Percentiles rank a stretch among this genome's conserved stretches.
Conservation (phyloP, 2,329 filamentous ascomycete genomes). For the Paecilomyces niveus region DNA sequence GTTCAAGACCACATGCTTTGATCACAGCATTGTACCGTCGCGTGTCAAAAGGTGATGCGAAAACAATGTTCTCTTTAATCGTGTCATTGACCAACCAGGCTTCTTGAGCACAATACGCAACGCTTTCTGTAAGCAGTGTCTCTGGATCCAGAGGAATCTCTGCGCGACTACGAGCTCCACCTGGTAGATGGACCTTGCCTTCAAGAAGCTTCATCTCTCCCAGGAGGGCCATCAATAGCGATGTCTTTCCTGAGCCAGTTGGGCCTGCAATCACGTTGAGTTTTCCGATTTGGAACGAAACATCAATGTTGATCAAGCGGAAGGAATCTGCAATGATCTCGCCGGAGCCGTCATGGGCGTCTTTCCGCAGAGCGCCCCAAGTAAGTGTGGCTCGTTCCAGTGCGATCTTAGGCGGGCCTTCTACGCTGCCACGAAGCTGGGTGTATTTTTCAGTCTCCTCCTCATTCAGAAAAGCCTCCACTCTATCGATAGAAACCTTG, state of each 20-base stretch:
- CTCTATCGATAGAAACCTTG: conserved; percentile 92
- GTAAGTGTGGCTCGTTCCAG: conserved; percentile 79
- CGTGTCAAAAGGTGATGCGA: conserved; percentile 73
- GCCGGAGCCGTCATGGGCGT: conserved; percentile 50
- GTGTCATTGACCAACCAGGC: conserved; percentile 95
- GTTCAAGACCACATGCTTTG: conserved; percentile 81
- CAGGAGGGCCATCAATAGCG: conserved; percentile 86
- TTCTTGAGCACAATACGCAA: conserved; percentile 94
- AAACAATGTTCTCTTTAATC: conserved; percentile 93
- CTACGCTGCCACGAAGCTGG: conserved; percentile 66
- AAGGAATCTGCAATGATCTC: conserved; percentile 67
- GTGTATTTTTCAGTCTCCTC: conserved; percentile 94
- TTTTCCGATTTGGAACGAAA: conserved; percentile 77
- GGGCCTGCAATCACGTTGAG: conserved; percentile 90
- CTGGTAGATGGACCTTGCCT: conserved; percentile 77
- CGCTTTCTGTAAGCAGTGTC: conserved; percentile 80
- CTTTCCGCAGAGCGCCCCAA: conserved; percentile 62
- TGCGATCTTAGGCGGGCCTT: conserved; percentile 69
- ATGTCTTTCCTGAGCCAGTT: conserved; percentile 93
- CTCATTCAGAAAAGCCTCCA: conserved; percentile 87
- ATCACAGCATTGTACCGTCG: conserved; percentile 82
- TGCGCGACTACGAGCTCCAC: conserved; percentile 70
- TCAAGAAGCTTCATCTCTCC: conserved; percentile 89
- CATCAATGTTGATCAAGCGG: conserved; percentile 72
- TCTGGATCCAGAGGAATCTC: conserved; percentile 74